These are phyloP conservation scores for Phragmites australis DNA, from an alignment of 176 grass and related monocot species.

Conservation along the genomic window DNA sequence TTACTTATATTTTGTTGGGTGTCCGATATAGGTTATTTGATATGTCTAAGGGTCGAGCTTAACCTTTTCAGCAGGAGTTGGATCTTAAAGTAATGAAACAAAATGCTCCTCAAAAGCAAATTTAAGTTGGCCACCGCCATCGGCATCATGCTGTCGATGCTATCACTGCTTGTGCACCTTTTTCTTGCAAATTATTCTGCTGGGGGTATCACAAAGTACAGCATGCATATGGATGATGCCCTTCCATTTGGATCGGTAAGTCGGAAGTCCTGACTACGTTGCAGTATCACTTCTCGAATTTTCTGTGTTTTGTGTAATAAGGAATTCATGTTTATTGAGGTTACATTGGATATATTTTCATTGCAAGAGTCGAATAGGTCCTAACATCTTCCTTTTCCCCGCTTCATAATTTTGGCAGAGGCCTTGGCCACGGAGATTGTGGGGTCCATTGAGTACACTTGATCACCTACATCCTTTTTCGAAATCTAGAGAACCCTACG, in stretches of 20 bases:
- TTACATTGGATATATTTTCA: conserved; percentile 12
- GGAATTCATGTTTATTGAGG: background rate
- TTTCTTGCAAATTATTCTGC: conserved; percentile 86
- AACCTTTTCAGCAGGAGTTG: conserved; percentile 40
- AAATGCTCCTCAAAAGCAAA: conserved; percentile 93
- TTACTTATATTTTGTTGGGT: background rate
- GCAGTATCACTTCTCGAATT: background rate
- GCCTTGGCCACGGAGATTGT: conserved; percentile 65
- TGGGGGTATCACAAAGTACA: conserved; percentile 59
- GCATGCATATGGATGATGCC: conserved; percentile 57
- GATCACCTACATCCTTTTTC: conserved; percentile 69
- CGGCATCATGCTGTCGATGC: conserved; percentile 72
- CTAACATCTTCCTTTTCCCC: conserved; percentile 23
- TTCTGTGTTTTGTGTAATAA: background rate
- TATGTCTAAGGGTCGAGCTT: background rate
- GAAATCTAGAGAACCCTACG: conserved; percentile 58
- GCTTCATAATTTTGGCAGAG: conserved; percentile 52
- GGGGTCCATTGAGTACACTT: conserved; percentile 74
- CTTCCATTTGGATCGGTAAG: conserved; percentile 69
- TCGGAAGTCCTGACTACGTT: conserved; percentile 8
- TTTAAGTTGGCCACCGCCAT: conserved; percentile 85
- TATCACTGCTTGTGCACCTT: conserved; percentile 88
- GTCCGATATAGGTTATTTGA: background rate
- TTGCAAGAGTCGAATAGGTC: background rate
- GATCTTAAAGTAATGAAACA: conserved; percentile 54